Percentiles rank a stretch among this genome's conserved stretches.
Evolutionary conservation across 1,139 yeast species (phyloP).

Genomic region (Groenewaldozyma auringiensis): DNA sequence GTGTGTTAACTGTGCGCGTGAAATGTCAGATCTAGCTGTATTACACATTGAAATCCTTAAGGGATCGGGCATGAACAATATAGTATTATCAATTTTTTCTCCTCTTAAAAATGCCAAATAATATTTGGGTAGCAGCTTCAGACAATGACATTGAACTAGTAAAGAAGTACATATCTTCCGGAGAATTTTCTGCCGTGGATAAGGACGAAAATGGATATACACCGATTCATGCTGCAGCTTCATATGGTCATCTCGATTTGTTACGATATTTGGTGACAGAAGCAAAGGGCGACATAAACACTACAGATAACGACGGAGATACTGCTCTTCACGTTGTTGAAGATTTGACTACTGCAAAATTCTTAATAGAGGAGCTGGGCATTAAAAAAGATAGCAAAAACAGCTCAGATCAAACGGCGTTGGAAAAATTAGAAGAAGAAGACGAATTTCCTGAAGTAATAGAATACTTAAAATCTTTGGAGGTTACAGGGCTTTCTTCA

Average conservation of each 20-base stretch:
- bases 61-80: too few relatives aligned
- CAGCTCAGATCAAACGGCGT: conserved; percentile 60
- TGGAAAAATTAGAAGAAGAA: conserved; percentile 69
- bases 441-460: conserved; percentile 77
- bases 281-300: conserved; percentile 69
- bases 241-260: conserved; percentile 74
- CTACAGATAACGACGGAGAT: conserved; percentile 85
- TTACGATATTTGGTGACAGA: conserved; percentile 48
- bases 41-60: too few relatives aligned
- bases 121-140: conserved; percentile 94
- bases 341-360: conserved; percentile 47
- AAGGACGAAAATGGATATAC: conserved; percentile 93
- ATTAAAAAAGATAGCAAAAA: conserved; percentile 63
- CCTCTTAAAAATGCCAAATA: conserved; percentile 25
- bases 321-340: conserved; percentile 88
- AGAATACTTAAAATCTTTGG: conserved; percentile 47
- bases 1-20: too few relatives aligned
- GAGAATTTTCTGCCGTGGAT: conserved; percentile 53
- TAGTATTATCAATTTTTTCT: too few relatives aligned
- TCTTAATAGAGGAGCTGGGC: conserved; percentile 53
- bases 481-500: neutral
- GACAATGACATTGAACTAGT: conserved; percentile 65
- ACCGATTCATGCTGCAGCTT: conserved; percentile 93
- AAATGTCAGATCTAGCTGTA: too few relatives aligned
- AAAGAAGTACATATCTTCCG: conserved; percentile 44